Base-by-base conservation (phyloP, 768 basidiomycete genomes). In the Tulasnella sp. region DNA sequence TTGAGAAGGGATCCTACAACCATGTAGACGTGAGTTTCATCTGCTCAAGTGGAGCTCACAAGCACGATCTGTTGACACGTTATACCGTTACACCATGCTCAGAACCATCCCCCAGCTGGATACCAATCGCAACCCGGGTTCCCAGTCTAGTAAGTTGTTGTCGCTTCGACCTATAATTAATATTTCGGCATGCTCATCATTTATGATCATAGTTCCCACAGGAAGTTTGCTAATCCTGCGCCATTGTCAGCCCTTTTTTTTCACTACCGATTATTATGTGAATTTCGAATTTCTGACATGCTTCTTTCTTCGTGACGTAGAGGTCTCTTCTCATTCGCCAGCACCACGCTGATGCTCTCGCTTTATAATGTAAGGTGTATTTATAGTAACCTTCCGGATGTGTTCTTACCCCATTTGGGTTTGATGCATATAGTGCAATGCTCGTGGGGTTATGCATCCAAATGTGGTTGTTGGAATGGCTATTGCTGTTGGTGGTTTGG, bases 381-480 rank as follows among this genome's bases (percentile, higher is more conserved):
- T n/a, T n/a, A n/a, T n/a, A n/a, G n/a, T 37, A 13, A 37, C 16
- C 13, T 16, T 13, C 34, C 1, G 13, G 34, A 13, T 37, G 34
- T 13, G 34, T 37, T 37, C 34, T 37, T 16, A 37, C 34, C 16
- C 34, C 34, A 37, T 13, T 37, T 13, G 16, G 13, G 34, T 13
- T 1, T 37, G 34, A 13, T 13, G 13, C 13, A 37, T 37, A 16
- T 37, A 16, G 34, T 16, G 34, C 6, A 12, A 25, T 24, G 44
- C 39, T 54, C 52, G 45, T 20, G 44, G 25, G 10, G 37, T 53
- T 45, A 19, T 35, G 10, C 33, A 33, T 22, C 78, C 83, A 34
- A 87, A 89, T 53, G 75, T 78, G 25, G 77, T 88, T 42, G 72
- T 89, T 43, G 90, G 87, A 45, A 88, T 92, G 87, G 86, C 87